Base-by-base conservation (phyloP, 2,329 filamentous ascomycete species). In the Colletotrichum incanum region DNA sequence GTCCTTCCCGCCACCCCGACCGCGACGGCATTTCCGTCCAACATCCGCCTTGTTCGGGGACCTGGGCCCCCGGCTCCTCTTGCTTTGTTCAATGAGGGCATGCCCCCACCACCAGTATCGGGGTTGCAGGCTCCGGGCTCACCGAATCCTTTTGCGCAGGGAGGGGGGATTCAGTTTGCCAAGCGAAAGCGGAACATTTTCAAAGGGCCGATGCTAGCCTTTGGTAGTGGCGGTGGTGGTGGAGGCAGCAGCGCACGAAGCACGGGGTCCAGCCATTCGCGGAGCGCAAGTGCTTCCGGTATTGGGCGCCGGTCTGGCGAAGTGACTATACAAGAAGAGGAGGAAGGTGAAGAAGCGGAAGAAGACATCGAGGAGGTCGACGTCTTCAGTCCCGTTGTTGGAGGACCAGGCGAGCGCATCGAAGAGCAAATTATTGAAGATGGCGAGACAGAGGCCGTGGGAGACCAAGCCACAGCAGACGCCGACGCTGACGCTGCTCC, bases 1-100 rank as follows among this genome's bases (percentile, higher is more conserved):
- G 93, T 98, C n/a, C 90, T 98, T 3, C 96, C 96, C 1, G 94
- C 94, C 0, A 98, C 95, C 0, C 96, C 96, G 0, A 95, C 93
- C 0, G 84, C 89, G 3, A 86, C 87, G 20, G 85, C 90, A 1
- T 97, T 98, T 77, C 95, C 96, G 0, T 93, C 91, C 63, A 97
- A 95, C 75, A 93, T 98, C 72, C 92, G 96, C 3, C 86, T 98
- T 16, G 94, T 96, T 1, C 90, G 95, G 39, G 91, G 87, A 18
- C 80, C 86, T 0, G 85, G 86, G 0, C 85, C 88, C 2, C 83
- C 88, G 0, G 84, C 87, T 12, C 82, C 87, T 0, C 78, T 89
- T 28, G 85, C 82, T 43, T 78, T 87, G 12, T 91, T 90, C 76
- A 90, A 90, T 73, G 90, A 92, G 77, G 86, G 85, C 20, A 87